A percentile compares a stretch with the other conserved stretches of the same genome.
These are phyloP conservation scores for Nemophila menziesii DNA, from an alignment of 257 asterid genomes.

Conservation along the genomic window DNA sequence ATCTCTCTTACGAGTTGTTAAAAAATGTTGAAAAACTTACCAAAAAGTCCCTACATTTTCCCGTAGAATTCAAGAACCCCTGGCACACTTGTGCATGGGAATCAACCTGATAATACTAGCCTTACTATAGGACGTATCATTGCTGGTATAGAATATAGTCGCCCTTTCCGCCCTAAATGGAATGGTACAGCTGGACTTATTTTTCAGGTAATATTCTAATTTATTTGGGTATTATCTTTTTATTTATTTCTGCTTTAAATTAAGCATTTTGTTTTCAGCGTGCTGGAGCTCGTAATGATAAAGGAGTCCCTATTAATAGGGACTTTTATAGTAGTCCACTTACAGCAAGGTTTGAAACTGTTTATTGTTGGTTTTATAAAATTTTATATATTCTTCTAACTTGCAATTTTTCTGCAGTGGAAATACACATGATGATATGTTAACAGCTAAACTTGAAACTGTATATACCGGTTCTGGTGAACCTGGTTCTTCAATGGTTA, in stretches of 20 bases:
- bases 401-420: constrained; percentile 52
- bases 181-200: constrained; percentile 76
- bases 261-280: constrained; percentile 28
- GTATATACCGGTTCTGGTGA: constrained; percentile 83
- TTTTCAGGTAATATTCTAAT: constrained; percentile 48
- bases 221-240: not conserved
- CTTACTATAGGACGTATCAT: constrained; percentile 78
- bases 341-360: constrained; percentile 65
- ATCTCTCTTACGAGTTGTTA: constrained; percentile 6
- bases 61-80: constrained; percentile 94
- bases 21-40: constrained; percentile 9
- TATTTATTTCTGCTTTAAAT: not conserved
- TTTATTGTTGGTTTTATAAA: not conserved
- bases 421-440: constrained; percentile 74
- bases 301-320: constrained; percentile 76
- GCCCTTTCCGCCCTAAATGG: constrained; percentile 96
- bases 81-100: constrained; percentile 90
- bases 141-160: constrained; percentile 83
- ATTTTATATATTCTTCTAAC: not conserved
- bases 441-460: constrained; percentile 85
- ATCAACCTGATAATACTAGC: constrained; percentile 52
- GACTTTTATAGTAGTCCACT: constrained; percentile 94
- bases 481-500: constrained; percentile 82
- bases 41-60: constrained; percentile 9
- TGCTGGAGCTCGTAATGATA: constrained; percentile 86